Evolutionary conservation across 164 flowering plant species (phyloP), one percentile per base, ranked within the genome.

Genomic region (Berberis vulgaris): DNA sequence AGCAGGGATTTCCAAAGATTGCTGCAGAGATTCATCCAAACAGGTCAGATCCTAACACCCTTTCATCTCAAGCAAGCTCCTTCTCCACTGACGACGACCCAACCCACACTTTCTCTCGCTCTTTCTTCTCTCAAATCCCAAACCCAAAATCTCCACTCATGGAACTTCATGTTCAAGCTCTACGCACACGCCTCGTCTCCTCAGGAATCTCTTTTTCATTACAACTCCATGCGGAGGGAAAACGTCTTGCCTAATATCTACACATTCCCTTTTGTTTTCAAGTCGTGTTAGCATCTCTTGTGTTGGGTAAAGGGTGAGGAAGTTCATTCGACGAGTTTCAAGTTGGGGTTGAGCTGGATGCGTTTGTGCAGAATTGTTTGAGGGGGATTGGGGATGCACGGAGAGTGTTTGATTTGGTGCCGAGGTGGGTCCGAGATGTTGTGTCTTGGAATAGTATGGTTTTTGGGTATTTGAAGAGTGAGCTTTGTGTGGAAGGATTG

Each of bases 401-500:
- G 3, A 58, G 40, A 56, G 71, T 76, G 6, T 72, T 72, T 49
- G 67, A 76, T 64, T 46, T 56, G 13, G 26, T 75, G 45, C 75
- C 73, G 7, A 52, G 44, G 63, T 60, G 40, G 46, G 66, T 67
- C 44, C 42, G 72, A n/a, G 76, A 76, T 50, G 73, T 71, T 26
- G 75, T 71, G 46, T 57, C 80, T 38, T 77, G 77, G 75, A 74
- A 77, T 43, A 72, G 75, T 71, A 57, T 77, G 69, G 67, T 77
- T 12, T 71, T 73, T 13, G 79, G 76, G 39, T 71, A 67, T 49
- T 12, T 75, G 70, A 72, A 68, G 61, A 41, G 61, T 5, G 62
- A 54, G 8, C 52, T 42, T 2, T 61, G 62, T 57, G n/a, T 41
- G 26, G 59, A 68, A 41, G 77, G 75, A 11, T 40, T 77, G 52